Evolutionary conservation across 805 yeast species (phyloP), one percentile per base, ranked within the genome.

Genomic region (Kodamaea kaohsiungensis): DNA sequence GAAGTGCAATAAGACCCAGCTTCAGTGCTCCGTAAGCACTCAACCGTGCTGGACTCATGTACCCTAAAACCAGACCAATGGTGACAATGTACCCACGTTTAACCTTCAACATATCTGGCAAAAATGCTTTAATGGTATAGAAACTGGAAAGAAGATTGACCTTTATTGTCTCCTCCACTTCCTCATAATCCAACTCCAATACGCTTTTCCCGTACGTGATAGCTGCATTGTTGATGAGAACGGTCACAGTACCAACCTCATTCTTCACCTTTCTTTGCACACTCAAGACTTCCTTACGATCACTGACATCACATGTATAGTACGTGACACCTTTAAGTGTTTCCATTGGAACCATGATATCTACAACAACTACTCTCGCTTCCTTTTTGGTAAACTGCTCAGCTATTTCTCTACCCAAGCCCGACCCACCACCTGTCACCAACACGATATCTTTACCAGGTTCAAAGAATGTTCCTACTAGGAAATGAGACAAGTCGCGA

Each of bases 1-100:
- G 98, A 43, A 91, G 71, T 0, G 93, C 91, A 51, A 93, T 83
- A 27, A 90, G 69, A 0, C 96, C 98, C 0, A 96, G 86, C 66
- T 93, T 93, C 13, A 96, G 82, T 0, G 98, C 97, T 0, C 97
- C 97, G 65, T 93, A 93, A 0, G 88, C 88, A 46, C 86, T 86
- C 54, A 90, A 75, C 18, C 87, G 76, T 8, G 96, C 92, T 0
- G 98, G 98, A 0, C 95, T 80, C 76, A 89, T 79, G 58, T 87
- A 85, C 0, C 97, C 98, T 52, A 93, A 73, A 0, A 89, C 91
- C 0, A 97, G 90, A 0, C 96, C 90, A 40, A 93, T 76, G 2
- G 91, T 89, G 33, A 92, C 84, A 17, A 93, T 78, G 65, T 85
- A 88, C 0, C 98, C 97, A 46, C 93, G 72, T 54, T 78, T 74